A percentile compares a stretch with the other conserved stretches of the same genome.
phyloP scores from a whole-genome alignment of 192 early-diverging fungal genomes.

The Chytriomyces hyalinus region DNA sequence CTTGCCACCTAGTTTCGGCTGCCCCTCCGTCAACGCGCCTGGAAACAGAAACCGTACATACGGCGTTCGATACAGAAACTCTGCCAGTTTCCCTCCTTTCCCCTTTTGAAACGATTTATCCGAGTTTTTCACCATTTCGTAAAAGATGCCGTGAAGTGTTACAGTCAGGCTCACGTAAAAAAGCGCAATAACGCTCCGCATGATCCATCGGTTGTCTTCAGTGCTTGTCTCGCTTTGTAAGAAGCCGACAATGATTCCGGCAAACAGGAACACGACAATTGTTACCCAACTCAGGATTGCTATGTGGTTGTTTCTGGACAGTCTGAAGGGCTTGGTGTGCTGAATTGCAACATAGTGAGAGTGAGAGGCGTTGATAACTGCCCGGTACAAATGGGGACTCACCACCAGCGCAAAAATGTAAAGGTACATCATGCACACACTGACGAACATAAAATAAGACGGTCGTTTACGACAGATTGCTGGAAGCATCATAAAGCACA shows the following conservation, averaged over 20 bases:
- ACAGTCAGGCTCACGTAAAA: constrained; percentile 19
- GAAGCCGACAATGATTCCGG: constrained; percentile 25
- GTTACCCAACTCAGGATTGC: constrained; percentile 23
- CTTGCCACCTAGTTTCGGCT: neutral
- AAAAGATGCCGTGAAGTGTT: constrained; percentile 10
- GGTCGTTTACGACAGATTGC: constrained; percentile 11
- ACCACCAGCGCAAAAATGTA: constrained; percentile 26
- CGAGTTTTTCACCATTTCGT: constrained; percentile 16
- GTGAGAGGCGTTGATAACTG: neutral
- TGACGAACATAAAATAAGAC: constrained; percentile 20
- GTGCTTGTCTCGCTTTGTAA: neutral
- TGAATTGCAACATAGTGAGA: neutral
- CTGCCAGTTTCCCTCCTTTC: constrained; percentile 1
- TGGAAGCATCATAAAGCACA: constrained; percentile 29
- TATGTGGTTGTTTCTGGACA: constrained; percentile 19
- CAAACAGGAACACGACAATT: constrained; percentile 25
- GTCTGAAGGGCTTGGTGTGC: constrained; percentile 6
- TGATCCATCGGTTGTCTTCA: constrained; percentile 24
- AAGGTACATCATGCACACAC: constrained; percentile 21
- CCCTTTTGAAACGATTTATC: constrained; percentile 8
- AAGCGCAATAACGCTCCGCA: constrained; percentile 1
- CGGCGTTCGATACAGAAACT: neutral
- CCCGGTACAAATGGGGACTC: neutral
- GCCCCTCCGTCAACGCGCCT: neutral
- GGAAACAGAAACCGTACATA: constrained; percentile 12